Evolutionary conservation across 805 yeast species (phyloP).

Genomic region (Candida multigemmis): DNA sequence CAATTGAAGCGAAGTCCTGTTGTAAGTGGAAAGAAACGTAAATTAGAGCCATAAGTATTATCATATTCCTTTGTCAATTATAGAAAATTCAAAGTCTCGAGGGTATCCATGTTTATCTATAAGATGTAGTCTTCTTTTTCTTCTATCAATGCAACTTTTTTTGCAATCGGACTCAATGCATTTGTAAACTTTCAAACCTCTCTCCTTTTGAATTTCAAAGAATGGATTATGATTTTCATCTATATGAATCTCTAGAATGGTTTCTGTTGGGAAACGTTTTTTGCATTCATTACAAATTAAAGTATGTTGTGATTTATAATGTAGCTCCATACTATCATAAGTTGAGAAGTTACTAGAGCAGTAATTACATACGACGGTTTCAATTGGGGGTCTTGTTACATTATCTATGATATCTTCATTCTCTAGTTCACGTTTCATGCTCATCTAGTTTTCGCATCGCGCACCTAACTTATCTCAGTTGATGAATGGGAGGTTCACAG

Average conservation of each 20-base stretch:
- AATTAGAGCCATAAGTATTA: constrained; percentile 9
- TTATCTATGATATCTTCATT: not conserved
- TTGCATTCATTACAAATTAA: constrained; percentile 28
- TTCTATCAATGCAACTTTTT: constrained; percentile 25
- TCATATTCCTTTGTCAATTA: constrained; percentile 18
- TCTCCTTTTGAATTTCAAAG: constrained; percentile 18
- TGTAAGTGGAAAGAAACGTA: constrained; percentile 30
- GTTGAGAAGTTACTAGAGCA: too few relatives aligned
- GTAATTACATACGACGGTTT: constrained; percentile 2
- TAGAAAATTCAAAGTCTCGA: constrained; percentile 16
- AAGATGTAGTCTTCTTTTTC: constrained; percentile 38
- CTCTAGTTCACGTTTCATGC: constrained; percentile 1
- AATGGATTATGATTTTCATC: constrained; percentile 48
- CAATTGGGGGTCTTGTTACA: constrained; percentile 2
- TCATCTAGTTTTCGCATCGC: constrained; percentile 2
- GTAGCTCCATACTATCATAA: constrained; percentile 13
- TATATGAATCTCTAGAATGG: constrained; percentile 37
- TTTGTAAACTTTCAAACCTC: constrained; percentile 29
- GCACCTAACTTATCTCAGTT: constrained; percentile 1
- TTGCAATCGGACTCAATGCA: constrained; percentile 37
- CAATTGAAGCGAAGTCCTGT: constrained; percentile 54
- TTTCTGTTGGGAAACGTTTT: constrained; percentile 33
- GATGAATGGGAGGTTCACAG: constrained; percentile 1
- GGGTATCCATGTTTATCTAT: constrained; percentile 45
- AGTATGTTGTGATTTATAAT: constrained; percentile 15